Conservation (phyloP, 108 stramenopile genomes). For the Nannochloropsis gaditana region DNA sequence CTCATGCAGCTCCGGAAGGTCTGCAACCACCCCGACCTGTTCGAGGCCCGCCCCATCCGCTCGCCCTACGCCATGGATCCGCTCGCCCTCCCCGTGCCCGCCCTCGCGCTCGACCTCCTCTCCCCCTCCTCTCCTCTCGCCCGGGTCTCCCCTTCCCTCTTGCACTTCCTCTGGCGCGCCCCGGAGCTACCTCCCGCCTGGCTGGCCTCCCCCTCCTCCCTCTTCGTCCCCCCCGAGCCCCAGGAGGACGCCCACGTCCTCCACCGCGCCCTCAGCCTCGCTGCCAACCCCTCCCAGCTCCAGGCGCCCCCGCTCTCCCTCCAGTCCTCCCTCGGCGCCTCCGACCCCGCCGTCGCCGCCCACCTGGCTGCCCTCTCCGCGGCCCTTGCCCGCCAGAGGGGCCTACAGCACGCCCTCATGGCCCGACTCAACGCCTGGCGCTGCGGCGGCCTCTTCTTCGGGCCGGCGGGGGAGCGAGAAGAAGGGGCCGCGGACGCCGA, state of each 20-base stretch:
- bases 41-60: conserved; percentile 84
- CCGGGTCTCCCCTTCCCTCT: background rate
- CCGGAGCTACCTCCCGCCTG: background rate
- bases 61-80: conserved; percentile 77
- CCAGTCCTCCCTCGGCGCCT: background rate
- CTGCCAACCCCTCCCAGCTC: background rate
- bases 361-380: background rate
- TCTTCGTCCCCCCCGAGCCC: background rate
- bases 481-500: background rate
- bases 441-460: background rate
- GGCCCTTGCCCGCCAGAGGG: background rate
- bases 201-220: background rate
- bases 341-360: background rate
- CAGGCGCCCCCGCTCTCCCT: background rate
- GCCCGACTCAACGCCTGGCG: background rate
- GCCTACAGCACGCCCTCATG: background rate
- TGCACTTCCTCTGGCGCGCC: background rate
- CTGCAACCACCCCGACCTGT: conserved; percentile 98
- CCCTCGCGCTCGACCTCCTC: conserved; percentile 30
- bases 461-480: background rate
- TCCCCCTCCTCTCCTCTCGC: background rate
- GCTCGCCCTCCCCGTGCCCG: conserved; percentile 55
- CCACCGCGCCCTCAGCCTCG: conserved; percentile 13
- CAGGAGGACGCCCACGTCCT: conserved; percentile 17
- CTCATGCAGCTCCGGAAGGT: conserved; percentile 98